Percentiles rank a stretch among this genome's conserved stretches.
Evolutionary conservation across 2,329 filamentous ascomycete species (phyloP).

Genomic region (Colletotrichum melonis): DNA sequence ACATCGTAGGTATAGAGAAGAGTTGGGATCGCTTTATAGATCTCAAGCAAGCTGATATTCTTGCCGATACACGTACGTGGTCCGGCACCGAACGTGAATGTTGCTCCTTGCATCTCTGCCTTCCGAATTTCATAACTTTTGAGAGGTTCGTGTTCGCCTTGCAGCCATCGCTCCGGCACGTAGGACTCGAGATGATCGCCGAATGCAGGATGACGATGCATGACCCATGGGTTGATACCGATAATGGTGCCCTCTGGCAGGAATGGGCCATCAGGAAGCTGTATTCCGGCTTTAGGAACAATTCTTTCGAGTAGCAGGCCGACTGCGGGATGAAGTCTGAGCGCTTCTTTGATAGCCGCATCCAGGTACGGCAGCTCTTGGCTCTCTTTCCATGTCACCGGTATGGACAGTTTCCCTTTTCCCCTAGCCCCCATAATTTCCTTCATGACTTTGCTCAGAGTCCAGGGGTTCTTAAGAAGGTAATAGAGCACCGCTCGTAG

Average conservation of each 20-base stretch:
- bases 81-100: slow-evolving; percentile 38
- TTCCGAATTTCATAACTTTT: slow-evolving; percentile 33
- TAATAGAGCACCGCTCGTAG: slow-evolving; percentile 52
- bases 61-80: slow-evolving; percentile 13
- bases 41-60: slow-evolving; percentile 7
- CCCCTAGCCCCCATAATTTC: background rate
- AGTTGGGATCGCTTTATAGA: background rate
- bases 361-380: slow-evolving; percentile 4
- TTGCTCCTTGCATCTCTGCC: slow-evolving; percentile 39
- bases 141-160: background rate
- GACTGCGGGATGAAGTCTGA: slow-evolving; percentile 7
- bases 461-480: slow-evolving; percentile 46
- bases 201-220: slow-evolving; percentile 10
- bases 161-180: slow-evolving; percentile 10
- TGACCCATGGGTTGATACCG: slow-evolving; percentile 9
- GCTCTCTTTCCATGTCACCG: slow-evolving; percentile 11
- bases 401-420: background rate
- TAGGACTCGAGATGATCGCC: background rate
- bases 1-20: background rate
- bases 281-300: background rate
- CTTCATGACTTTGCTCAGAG: slow-evolving; percentile 38
- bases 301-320: slow-evolving; percentile 6
- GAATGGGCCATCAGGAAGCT: background rate
- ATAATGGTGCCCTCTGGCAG: slow-evolving; percentile 8
- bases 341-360: slow-evolving; percentile 7